Evolutionary conservation across 177 flowering plant species (phyloP).

Genomic region (Vitis hybrid): DNA sequence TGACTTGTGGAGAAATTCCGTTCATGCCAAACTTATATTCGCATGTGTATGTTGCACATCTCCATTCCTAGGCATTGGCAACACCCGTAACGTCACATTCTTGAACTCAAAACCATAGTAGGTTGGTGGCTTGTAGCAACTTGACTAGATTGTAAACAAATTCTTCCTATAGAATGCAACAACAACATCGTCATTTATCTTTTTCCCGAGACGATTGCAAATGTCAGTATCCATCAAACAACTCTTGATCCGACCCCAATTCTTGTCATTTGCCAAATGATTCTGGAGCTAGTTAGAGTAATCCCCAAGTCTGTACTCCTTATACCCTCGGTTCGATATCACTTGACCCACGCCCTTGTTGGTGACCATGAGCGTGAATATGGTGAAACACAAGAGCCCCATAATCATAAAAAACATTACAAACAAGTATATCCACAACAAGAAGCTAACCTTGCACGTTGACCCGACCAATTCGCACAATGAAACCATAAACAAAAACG

Average conservation of each 20-base stretch:
- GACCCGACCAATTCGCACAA: constrained; percentile 35
- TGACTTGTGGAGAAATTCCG: too few relatives aligned
- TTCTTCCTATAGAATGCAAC: constrained; percentile 19
- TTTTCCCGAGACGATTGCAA: constrained; percentile 17
- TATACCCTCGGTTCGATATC: constrained; percentile 29
- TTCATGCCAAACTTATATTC: constrained; percentile 47
- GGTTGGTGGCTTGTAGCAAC: constrained; percentile 87
- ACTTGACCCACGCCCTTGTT: constrained; percentile 31
- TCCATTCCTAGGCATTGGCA: constrained; percentile 70
- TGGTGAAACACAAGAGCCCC: constrained; percentile 22
- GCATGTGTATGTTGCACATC: constrained; percentile 70
- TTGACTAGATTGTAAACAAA: constrained; percentile 41
- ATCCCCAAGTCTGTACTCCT: constrained; percentile 34
- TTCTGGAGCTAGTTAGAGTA: constrained; percentile 42
- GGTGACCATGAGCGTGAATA: constrained; percentile 33
- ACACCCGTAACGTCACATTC: constrained; percentile 45
- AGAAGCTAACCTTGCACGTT: constrained; percentile 5
- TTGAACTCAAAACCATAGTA: constrained; percentile 39
- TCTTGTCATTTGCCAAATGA: constrained; percentile 22
- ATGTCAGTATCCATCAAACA: constrained; percentile 37
- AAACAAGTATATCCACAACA: constrained; percentile 27
- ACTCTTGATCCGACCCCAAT: constrained; percentile 39
- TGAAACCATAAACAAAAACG: constrained; percentile 26
- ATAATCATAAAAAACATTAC: constrained; percentile 26
- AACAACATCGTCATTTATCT: not conserved